These are phyloP conservation scores for Neopestalotiopsis rosae DNA, from an alignment of 2,329 filamentous ascomycete species.

Conservation along the genomic window DNA sequence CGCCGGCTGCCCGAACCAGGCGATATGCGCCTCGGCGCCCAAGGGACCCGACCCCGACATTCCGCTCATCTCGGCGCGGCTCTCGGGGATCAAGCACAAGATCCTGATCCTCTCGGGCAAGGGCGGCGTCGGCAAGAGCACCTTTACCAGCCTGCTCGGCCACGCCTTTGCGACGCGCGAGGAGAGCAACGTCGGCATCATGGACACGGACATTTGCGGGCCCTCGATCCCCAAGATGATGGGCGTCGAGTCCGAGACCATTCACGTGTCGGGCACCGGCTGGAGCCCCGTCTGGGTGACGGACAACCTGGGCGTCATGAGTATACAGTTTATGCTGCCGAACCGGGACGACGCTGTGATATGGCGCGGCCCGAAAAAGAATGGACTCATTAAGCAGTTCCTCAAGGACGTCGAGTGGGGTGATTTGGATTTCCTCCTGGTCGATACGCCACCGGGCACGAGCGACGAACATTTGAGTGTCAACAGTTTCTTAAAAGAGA, in stretches of 20 bases:
- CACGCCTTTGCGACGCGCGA: conserved; percentile 88
- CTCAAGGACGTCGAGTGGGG: conserved; percentile 98
- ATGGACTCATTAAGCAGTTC: conserved; percentile 97
- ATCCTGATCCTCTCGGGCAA: conserved; percentile 93
- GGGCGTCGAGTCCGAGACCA: conserved; percentile 91
- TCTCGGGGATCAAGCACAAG: conserved; percentile 86
- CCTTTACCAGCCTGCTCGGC: conserved; percentile 85
- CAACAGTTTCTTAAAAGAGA: conserved; percentile 88
- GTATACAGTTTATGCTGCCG: conserved; percentile 97
- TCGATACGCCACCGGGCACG: conserved; percentile 95
- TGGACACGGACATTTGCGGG: conserved; percentile 98
- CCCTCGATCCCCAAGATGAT: conserved; percentile 99
- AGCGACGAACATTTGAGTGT: conserved; percentile 95
- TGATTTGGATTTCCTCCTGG: conserved; percentile 87
- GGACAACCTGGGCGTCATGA: conserved; percentile 96
- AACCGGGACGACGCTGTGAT: conserved; percentile 94
- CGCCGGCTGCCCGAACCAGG: conserved; percentile 93
- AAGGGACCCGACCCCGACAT: conserved; percentile 97
- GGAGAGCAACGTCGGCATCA: conserved; percentile 82
- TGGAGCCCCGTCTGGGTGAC: conserved; percentile 97
- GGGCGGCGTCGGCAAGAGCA: conserved; percentile 95
- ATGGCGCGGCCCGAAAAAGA: conserved; percentile 98
- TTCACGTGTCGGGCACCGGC: conserved; percentile 85
- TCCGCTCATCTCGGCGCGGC: conserved; percentile 81
- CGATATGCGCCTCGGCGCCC: conserved; percentile 90